Percentiles rank a stretch among this genome's conserved stretches.
Conservation (phyloP, 2,329 filamentous ascomycete species). For the Ophiognomonia clavigignenti-juglandacearum region DNA sequence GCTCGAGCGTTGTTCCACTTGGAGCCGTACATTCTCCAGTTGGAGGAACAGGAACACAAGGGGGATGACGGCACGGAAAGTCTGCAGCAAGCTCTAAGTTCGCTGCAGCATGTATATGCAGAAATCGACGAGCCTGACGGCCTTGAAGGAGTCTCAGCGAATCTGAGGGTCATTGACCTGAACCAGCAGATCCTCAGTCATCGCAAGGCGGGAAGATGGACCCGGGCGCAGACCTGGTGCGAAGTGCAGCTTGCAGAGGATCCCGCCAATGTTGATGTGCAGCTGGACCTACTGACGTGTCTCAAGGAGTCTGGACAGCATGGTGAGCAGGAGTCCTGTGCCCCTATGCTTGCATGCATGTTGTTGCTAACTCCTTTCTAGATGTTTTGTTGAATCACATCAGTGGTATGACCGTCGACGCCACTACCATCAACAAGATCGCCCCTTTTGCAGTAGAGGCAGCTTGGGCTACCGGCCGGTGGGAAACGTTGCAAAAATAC, state of each 20-base stretch:
- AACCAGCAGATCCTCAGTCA: slow-evolving; percentile 92
- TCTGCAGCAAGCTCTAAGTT: slow-evolving; percentile 64
- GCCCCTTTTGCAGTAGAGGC: slow-evolving; percentile 86
- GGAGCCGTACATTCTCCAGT: slow-evolving; percentile 71
- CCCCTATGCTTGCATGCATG: background rate
- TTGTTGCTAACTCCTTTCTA: slow-evolving; percentile 28
- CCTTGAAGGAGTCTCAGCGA: slow-evolving; percentile 87
- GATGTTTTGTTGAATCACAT: slow-evolving; percentile 84
- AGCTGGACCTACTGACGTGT: slow-evolving; percentile 80
- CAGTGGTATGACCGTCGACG: slow-evolving; percentile 62
- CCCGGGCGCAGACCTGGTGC: slow-evolving; percentile 95
- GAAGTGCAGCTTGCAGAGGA: slow-evolving; percentile 80
- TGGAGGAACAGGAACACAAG: slow-evolving; percentile 42
- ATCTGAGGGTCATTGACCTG: slow-evolving; percentile 80
- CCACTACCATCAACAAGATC: slow-evolving; percentile 54
- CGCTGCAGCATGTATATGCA: slow-evolving; percentile 88
- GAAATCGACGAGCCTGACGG: slow-evolving; percentile 98
- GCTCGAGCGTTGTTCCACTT: slow-evolving; percentile 89
- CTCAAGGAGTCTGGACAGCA: slow-evolving; percentile 94
- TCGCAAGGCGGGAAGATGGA: slow-evolving; percentile 88
- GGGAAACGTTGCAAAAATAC: slow-evolving; percentile 69
- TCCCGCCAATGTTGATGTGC: slow-evolving; percentile 70
- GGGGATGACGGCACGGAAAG: slow-evolving; percentile 43
- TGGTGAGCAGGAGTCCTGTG: slow-evolving; percentile 55
- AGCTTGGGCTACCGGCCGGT: slow-evolving; percentile 83